These are phyloP conservation scores for Hysterium pulicare DNA, from an alignment of 2,329 filamentous ascomycete species.

Conservation along the genomic window DNA sequence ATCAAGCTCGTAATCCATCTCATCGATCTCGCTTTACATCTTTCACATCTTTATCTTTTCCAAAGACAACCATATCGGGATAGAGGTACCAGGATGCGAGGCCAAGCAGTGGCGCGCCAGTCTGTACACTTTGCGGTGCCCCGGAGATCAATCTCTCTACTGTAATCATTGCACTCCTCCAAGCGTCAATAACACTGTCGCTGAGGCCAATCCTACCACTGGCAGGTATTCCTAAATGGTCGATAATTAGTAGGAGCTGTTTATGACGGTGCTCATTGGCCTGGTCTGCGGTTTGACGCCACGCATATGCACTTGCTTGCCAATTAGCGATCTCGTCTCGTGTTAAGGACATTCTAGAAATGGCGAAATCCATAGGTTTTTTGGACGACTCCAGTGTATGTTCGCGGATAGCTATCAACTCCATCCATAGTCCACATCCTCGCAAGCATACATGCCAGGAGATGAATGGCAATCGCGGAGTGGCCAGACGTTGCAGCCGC, in stretches of 20 bases:
- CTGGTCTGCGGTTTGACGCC: background rate
- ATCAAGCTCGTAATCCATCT: too few species aligned
- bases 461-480: conserved; percentile 22
- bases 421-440: conserved; percentile 29
- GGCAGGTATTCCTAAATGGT: background rate
- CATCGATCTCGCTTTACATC: background rate
- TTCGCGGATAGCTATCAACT: conserved; percentile 18
- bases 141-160: background rate
- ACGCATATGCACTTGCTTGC: background rate
- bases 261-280: background rate
- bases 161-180: background rate
- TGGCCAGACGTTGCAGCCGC: conserved; percentile 31
- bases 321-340: background rate
- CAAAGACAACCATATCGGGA: conserved; percentile 2
- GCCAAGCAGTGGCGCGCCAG: background rate
- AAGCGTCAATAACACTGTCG: background rate
- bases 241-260: background rate
- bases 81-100: background rate
- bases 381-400: background rate
- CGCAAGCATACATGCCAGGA: conserved; percentile 36
- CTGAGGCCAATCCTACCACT: background rate
- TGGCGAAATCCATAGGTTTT: background rate
- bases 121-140: background rate
- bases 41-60: background rate
- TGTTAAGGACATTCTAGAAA: background rate